Base-by-base conservation (phyloP, 345 rosid genomes). In the Physaria fendleri region DNA sequence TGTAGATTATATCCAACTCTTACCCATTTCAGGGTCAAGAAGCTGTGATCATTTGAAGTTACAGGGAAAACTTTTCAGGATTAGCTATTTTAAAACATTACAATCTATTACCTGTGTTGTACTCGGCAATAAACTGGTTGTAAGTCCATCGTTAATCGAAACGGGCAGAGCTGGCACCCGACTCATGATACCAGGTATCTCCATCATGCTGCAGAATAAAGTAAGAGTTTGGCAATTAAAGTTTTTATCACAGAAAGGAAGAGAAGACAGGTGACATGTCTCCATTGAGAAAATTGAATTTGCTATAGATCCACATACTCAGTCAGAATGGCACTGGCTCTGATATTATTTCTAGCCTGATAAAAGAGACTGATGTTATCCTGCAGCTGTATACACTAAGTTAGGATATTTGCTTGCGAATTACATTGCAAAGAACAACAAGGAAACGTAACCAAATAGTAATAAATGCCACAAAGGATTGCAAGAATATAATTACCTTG, bases 101-200 rank as follows among this genome's bases (percentile, higher is more conserved):
- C 28, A 65, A n/a, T 38, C 5, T 38, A 34, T 72, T 68, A 88
- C 97, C 96, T 81, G 88, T 64, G 73, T 48, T 49, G 80, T 64
- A 67, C 53, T 64, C 11, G 90, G 79, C 71, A 86, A 68, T 60
- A 86, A 48, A 68, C 77, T 76, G 71, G 50, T 79, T 29, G 85
- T 88, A 43, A 92, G 90, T 73, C 88, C 84, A 62, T 84, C 95
- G 9, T 92, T 38, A 16, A 92, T 65, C 46, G 82, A 77, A 43
- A 81, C 81, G 27, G 83, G 86, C 42, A 92, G 74, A 25, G 96
- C 82, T 8, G 83, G 94, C 99, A 92, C 86, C 64, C 77, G 87
- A 67, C 89, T 88, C 94, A 92, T 85, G 71, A 92, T 81, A 62
- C 97, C 97, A 41, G 95, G 99, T 79, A 53, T 84, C 32, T 74